Conservation (phyloP, 2,329 filamentous ascomycete genomes). For the Trichoderma oligosporum region DNA sequence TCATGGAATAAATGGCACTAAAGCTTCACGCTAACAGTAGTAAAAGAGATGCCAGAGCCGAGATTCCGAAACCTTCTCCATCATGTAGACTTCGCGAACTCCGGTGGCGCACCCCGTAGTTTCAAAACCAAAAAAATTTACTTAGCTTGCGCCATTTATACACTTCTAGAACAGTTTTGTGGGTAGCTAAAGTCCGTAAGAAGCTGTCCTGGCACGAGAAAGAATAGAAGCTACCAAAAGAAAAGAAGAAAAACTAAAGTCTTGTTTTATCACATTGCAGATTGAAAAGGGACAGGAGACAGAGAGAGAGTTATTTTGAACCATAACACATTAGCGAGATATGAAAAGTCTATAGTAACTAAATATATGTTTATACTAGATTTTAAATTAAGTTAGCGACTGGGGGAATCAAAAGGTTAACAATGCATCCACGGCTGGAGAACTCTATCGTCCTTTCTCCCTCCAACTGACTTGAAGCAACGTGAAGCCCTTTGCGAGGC, state of each 20-base stretch:
- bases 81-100: slow-evolving; percentile 5
- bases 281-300: not conserved
- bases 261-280: not conserved
- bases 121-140: slow-evolving; percentile 7
- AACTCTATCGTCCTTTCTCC: slow-evolving; percentile 9
- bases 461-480: slow-evolving; percentile 11
- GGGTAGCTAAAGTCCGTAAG: no score
- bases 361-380: slow-evolving; percentile 17
- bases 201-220: not conserved
- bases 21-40: slow-evolving; percentile 10
- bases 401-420: slow-evolving; percentile 19
- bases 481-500: slow-evolving; percentile 3
- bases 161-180: not conserved
- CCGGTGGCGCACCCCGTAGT: slow-evolving; percentile 12
- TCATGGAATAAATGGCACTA: not conserved
- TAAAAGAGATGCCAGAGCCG: not conserved
- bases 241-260: not conserved
- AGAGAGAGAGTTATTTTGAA: slow-evolving; percentile 3
- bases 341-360: slow-evolving; percentile 19
- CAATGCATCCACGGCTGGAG: slow-evolving; percentile 19
- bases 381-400: slow-evolving; percentile 19
- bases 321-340: slow-evolving; percentile 17
- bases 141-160: slow-evolving; percentile 12
- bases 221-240: not conserved
- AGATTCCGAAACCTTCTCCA: slow-evolving; percentile 11